These are phyloP conservation scores for Cordyceps pruinosa DNA, from an alignment of 2,329 filamentous ascomycete species.

Conservation along the genomic window DNA sequence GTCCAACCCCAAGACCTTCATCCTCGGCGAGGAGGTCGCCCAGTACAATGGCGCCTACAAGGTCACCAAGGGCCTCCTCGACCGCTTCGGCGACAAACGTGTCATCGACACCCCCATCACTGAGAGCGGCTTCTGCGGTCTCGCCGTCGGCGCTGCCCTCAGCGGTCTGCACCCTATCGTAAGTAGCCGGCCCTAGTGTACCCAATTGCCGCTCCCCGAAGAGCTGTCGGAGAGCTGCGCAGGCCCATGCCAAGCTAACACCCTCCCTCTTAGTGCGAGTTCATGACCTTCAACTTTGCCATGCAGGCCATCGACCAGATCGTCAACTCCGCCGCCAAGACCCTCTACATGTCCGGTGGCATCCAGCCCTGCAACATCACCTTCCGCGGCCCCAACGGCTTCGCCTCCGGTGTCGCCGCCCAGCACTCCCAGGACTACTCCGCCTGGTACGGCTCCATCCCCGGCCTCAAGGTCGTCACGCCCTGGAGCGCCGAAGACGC, in stretches of 20 bases:
- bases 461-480: conserved; percentile 91
- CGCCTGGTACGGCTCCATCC: conserved; percentile 97
- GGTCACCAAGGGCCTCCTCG: conserved; percentile 94
- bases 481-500: conserved; percentile 97
- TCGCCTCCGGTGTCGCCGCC: conserved; percentile 88
- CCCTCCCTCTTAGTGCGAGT: conserved; percentile 65
- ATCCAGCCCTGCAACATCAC: conserved; percentile 99
- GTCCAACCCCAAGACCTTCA: conserved; percentile 86
- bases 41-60: conserved; percentile 99
- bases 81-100: conserved; percentile 94
- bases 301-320: conserved; percentile 99
- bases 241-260: conserved; percentile 8
- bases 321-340: conserved; percentile 98
- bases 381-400: conserved; percentile 98
- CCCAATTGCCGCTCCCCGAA: background rate
- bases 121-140: conserved; percentile 88
- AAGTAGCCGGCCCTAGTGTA: conserved; percentile 36
- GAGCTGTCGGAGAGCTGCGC: background rate
- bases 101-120: conserved; percentile 99
- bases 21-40: conserved; percentile 95
- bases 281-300: conserved; percentile 99
- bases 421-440: conserved; percentile 99
- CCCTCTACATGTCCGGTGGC: conserved; percentile 99
- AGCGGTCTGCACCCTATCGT: conserved; percentile 91
- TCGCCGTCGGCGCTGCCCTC: conserved; percentile 90